A percentile compares a stretch with the other conserved stretches of the same genome.
These are phyloP conservation scores for Primulina eburnea DNA, from an alignment of 257 asterid species.

Conservation along the genomic window DNA sequence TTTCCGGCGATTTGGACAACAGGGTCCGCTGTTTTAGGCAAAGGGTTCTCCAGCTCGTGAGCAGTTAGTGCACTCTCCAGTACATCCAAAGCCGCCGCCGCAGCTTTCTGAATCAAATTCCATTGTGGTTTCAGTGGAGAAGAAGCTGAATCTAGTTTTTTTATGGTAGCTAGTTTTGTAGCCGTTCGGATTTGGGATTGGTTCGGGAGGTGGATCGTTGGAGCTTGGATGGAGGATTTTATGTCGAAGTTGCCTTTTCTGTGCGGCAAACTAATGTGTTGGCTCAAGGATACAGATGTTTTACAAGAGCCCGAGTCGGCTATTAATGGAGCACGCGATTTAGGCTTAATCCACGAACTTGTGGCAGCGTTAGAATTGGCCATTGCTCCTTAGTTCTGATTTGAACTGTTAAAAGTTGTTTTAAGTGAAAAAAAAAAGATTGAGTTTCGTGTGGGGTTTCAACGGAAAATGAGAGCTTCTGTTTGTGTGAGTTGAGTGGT, in stretches of 20 bases:
- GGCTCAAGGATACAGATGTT: not conserved
- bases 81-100: not conserved
- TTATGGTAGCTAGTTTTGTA: not conserved
- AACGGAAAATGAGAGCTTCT: not conserved
- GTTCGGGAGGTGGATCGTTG: not conserved
- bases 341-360: not conserved
- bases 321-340: not conserved
- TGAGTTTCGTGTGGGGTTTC: not conserved
- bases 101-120: conserved; percentile 10
- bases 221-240: not conserved
- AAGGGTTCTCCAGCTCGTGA: conserved; percentile 3
- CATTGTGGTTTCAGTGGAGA: not conserved
- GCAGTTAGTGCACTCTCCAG: conserved; percentile 3
- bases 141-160: not conserved
- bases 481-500: not conserved
- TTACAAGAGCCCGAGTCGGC: not conserved
- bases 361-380: not conserved
- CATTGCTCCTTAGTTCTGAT: not conserved
- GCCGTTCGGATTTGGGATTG: not conserved
- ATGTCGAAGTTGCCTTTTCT: not conserved
- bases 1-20: conserved; percentile 19
- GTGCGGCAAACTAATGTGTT: not conserved
- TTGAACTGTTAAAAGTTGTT: too few species aligned
- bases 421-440: too few species aligned
- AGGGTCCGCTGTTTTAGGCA: conserved; percentile 19